Conservation (phyloP, 2,329 filamentous ascomycete genomes). For the Coniochaeta ligniaria region DNA sequence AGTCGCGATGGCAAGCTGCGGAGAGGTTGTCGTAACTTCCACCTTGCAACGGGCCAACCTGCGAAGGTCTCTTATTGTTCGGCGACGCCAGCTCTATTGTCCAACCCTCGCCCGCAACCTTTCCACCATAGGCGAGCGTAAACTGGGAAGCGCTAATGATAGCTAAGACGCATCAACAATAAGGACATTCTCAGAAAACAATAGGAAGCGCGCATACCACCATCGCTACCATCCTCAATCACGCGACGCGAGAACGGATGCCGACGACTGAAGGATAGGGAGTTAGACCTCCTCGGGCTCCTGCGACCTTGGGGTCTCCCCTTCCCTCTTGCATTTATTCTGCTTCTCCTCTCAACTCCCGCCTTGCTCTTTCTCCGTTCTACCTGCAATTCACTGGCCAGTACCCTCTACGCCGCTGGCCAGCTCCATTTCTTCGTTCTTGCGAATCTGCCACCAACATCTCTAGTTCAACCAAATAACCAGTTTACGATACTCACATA, state of each 20-base stretch:
- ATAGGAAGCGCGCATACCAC: background rate
- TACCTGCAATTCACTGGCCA: background rate
- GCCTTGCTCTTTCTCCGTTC: background rate
- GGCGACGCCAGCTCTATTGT: background rate
- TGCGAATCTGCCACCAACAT: background rate
- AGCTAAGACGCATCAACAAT: background rate
- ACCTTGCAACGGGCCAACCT: background rate
- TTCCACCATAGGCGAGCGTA: background rate
- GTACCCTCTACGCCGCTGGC: background rate
- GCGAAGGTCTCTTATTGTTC: background rate
- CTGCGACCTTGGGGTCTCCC: constrained; percentile 29
- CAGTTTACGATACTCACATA: constrained; percentile 2
- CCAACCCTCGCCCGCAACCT: background rate
- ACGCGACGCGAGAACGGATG: background rate
- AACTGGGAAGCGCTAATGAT: background rate
- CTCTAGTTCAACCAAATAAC: background rate
- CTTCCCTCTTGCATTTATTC: background rate
- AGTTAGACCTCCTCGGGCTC: constrained; percentile 34
- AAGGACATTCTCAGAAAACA: background rate
- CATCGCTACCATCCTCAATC: background rate
- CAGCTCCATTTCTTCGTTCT: background rate
- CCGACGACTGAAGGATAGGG: background rate
- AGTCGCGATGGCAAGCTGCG: background rate
- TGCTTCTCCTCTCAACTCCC: background rate
- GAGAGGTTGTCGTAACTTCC: background rate